Evolutionary conservation across 139 green algal species (phyloP).

Genomic region (Ulvella scutata): DNA sequence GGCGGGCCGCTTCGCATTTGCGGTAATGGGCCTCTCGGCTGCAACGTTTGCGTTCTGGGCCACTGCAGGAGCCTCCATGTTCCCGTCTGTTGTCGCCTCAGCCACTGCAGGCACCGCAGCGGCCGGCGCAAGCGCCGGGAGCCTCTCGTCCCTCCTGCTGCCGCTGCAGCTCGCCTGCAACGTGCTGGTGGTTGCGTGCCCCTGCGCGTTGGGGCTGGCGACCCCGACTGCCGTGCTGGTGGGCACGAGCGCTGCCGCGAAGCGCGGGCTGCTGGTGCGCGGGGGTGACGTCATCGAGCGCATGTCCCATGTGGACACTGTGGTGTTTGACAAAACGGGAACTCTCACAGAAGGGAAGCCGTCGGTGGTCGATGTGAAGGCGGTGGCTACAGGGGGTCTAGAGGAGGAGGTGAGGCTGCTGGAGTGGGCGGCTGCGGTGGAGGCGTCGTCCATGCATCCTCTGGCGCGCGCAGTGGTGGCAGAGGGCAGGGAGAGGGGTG

Average conservation of each 20-base stretch:
- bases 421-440: constrained; percentile 52
- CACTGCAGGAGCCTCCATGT: constrained; percentile 19
- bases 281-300: constrained; percentile 82
- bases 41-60: constrained; percentile 80
- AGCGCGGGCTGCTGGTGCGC: constrained; percentile 64
- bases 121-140: constrained; percentile 2
- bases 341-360: constrained; percentile 70
- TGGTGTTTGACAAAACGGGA: constrained; percentile 94
- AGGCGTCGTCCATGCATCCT: constrained; percentile 61
- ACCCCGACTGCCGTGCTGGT: constrained; percentile 91
- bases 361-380: constrained; percentile 5
- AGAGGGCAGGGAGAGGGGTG: constrained; percentile 25
- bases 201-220: constrained; percentile 89
- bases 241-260: constrained; percentile 51
- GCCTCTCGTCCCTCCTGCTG: constrained; percentile 37
- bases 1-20: constrained; percentile 77
- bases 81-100: constrained; percentile 27
- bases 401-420: constrained; percentile 28
- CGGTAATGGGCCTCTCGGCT: constrained; percentile 67
- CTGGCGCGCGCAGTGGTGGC: constrained; percentile 58
- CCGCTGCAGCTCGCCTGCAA: constrained; percentile 69
- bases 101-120: not conserved
- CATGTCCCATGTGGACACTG: constrained; percentile 41
- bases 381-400: not conserved
- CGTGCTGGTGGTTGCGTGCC: constrained; percentile 92